Percentiles rank a stretch among this genome's conserved stretches.
Conservation (phyloP, 2,329 filamentous ascomycete genomes). For the Aureobasidium melanogenum region DNA sequence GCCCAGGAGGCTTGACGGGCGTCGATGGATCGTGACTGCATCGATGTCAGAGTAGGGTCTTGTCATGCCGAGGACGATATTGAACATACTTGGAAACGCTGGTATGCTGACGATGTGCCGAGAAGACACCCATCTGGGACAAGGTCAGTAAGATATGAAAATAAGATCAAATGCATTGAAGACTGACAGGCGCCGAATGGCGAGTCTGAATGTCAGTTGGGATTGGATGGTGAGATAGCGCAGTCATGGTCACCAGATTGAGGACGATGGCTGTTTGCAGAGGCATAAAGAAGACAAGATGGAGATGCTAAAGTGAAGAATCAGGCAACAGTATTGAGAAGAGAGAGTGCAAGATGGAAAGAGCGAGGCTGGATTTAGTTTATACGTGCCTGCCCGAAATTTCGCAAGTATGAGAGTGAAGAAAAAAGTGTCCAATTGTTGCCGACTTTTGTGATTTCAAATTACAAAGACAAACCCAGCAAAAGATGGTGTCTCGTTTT, state of each 20-base stretch:
- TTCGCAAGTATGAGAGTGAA: background rate
- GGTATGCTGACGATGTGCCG: background rate
- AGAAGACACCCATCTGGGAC: background rate
- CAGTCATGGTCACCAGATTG: background rate
- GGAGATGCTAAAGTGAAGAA: background rate
- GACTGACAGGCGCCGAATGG: constrained; percentile 1
- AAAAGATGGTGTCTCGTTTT: constrained; percentile 4
- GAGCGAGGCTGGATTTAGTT: background rate
- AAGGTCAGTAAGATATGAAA: background rate
- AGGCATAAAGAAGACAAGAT: background rate
- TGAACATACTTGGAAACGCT: background rate
- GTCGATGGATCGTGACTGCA: background rate
- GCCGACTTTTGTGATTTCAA: constrained; percentile 10
- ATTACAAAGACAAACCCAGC: background rate
- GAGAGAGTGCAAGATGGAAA: background rate
- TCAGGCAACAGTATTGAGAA: background rate
- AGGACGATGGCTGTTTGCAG: background rate
- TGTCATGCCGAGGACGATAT: background rate
- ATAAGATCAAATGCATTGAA: background rate
- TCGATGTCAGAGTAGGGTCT: background rate
- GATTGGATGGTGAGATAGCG: background rate
- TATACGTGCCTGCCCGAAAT: background rate
- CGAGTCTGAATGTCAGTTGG: background rate
- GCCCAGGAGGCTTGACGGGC: background rate
- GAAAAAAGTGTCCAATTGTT: background rate